Conservation (phyloP, 176 grass and related monocot species). For the Bolboschoenus planiculmis region DNA sequence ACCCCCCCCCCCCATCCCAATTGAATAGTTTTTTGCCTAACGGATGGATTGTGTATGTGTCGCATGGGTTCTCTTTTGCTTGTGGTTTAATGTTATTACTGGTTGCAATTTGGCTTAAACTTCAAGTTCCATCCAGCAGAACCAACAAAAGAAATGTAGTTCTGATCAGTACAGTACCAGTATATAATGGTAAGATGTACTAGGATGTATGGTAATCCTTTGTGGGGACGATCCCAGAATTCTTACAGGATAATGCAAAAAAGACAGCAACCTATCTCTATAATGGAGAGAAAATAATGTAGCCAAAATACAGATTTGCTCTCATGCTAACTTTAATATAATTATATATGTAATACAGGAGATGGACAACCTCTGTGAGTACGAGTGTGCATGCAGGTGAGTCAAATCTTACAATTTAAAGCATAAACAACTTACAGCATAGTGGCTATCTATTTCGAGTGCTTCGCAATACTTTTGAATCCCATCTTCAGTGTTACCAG, state of each 20-base stretch:
- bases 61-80: background rate
- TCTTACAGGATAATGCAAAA: background rate
- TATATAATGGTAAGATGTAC: background rate
- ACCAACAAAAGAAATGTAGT: background rate
- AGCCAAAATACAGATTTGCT: background rate
- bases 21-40: background rate
- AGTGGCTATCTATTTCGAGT: conserved; percentile 80
- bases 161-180: background rate
- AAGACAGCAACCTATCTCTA: background rate
- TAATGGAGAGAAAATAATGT: background rate
- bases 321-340: background rate
- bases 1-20: background rate
- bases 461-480: conserved; percentile 99
- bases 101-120: background rate
- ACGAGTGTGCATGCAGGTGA: background rate
- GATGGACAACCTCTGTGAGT: background rate
- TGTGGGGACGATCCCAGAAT: background rate
- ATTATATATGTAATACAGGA: background rate
- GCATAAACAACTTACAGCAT: conserved; percentile 50
- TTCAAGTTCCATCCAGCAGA: background rate
- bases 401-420: background rate
- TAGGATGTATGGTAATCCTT: background rate
- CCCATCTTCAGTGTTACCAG: conserved; percentile 86
- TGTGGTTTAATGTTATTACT: background rate
- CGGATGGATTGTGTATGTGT: background rate